Evolutionary conservation across 495 filamentous ascomycete species (phyloP).

Genomic region (Xeromyces bisporus): DNA sequence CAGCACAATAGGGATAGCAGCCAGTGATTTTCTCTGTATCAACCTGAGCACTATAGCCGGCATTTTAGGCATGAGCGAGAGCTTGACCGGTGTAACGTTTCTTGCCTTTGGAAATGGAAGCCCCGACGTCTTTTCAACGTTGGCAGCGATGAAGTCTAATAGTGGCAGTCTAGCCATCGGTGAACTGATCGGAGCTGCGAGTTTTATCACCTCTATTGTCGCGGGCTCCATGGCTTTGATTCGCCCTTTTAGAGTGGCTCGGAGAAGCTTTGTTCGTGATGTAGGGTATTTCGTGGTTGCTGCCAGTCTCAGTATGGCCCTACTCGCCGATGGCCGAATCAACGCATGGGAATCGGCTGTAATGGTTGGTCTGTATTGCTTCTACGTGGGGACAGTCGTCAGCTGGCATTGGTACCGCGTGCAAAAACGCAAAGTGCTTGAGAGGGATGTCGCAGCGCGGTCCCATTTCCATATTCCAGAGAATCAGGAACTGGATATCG

Average conservation of each 20-base stretch:
- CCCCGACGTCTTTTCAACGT: constrained; percentile 96
- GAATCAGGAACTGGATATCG: constrained; percentile 52
- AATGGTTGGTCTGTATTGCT: constrained; percentile 86
- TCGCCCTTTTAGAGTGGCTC: constrained; percentile 77
- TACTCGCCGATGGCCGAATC: constrained; percentile 72
- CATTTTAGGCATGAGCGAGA: constrained; percentile 85
- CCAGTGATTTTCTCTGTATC: constrained; percentile 94
- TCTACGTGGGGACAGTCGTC: constrained; percentile 81
- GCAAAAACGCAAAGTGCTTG: constrained; percentile 37
- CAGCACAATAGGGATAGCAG: constrained; percentile 94
- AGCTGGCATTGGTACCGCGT: constrained; percentile 79
- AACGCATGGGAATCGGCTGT: constrained; percentile 71
- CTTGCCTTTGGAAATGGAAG: constrained; percentile 98
- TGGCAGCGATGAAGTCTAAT: constrained; percentile 92
- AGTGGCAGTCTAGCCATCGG: constrained; percentile 91
- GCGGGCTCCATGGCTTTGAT: constrained; percentile 97
- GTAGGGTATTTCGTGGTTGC: constrained; percentile 87
- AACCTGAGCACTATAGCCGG: constrained; percentile 84
- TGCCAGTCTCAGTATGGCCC: constrained; percentile 70
- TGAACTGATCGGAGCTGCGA: constrained; percentile 86
- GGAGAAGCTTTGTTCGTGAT: constrained; percentile 79
- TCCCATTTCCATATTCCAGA: constrained; percentile 52
- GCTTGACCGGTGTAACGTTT: constrained; percentile 90
- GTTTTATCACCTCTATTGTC: constrained; percentile 93
- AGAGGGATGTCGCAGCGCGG: constrained; percentile 51